Conservation (phyloP, 2,329 filamentous ascomycete genomes). For the Trichoderma hamatum region DNA sequence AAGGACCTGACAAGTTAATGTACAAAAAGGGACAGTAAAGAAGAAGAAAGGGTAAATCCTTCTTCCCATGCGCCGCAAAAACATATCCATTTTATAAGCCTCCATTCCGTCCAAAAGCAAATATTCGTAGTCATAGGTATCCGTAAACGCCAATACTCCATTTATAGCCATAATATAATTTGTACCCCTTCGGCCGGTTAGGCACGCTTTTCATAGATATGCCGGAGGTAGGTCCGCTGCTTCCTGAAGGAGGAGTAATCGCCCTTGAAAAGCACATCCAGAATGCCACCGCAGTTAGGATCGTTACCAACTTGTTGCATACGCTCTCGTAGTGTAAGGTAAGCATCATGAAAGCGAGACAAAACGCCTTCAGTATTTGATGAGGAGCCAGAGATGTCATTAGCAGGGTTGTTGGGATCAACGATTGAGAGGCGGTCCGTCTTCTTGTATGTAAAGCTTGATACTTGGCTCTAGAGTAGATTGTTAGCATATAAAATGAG, state of each 20-base stretch:
- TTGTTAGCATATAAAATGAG: not conserved
- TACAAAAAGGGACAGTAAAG: not conserved
- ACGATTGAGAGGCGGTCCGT: constrained; percentile 78
- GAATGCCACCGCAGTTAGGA: constrained; percentile 49
- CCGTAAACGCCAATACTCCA: constrained; percentile 24
- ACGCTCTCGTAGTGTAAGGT: constrained; percentile 57
- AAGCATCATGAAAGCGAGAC: constrained; percentile 68
- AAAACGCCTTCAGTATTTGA: constrained; percentile 69
- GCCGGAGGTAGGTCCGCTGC: constrained; percentile 66
- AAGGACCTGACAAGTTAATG: constrained; percentile 35
- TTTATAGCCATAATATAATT: not conserved
- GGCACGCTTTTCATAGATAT: constrained; percentile 51
- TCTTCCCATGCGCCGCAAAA: not conserved
- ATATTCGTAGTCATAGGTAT: constrained; percentile 1
- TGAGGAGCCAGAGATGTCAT: constrained; percentile 91
- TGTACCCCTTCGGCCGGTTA: constrained; percentile 36
- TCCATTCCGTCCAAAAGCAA: constrained; percentile 24
- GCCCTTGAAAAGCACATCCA: constrained; percentile 72
- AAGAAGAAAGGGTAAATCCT: not conserved
- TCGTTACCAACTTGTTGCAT: constrained; percentile 56
- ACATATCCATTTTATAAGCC: constrained; percentile 1
- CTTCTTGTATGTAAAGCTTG: constrained; percentile 59
- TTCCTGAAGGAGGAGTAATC: constrained; percentile 75
- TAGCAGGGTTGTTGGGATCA: constrained; percentile 81
- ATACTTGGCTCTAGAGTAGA: constrained; percentile 46